Evolutionary conservation across 345 rosid genomes (phyloP).

Genomic region (Dovyalis caffra): DNA sequence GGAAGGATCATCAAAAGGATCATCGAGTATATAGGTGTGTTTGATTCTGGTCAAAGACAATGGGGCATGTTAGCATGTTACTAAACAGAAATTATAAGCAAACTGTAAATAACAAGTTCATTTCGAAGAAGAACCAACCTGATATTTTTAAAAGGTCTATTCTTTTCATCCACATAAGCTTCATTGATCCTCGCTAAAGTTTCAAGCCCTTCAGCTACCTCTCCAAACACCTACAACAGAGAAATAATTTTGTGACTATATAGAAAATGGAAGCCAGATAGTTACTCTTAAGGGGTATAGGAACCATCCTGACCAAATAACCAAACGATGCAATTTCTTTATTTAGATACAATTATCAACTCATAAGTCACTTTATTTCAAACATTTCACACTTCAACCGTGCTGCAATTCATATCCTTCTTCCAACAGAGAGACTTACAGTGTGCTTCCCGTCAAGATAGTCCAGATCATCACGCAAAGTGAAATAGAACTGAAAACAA

Average conservation of each 20-base stretch:
- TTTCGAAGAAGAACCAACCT: constrained; percentile 35
- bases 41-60: constrained; percentile 56
- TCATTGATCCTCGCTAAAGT: constrained; percentile 84
- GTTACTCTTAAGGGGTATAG: background rate
- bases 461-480: constrained; percentile 84
- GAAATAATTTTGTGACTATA: background rate
- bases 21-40: constrained; percentile 74
- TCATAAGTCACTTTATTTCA: no score
- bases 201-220: constrained; percentile 88
- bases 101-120: background rate
- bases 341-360: no score
- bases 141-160: constrained; percentile 76
- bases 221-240: constrained; percentile 75
- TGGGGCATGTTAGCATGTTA: background rate
- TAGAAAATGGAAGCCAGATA: background rate
- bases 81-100: background rate
- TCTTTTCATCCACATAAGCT: constrained; percentile 81
- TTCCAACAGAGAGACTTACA: constrained; percentile 62
- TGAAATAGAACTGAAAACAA: constrained; percentile 71
- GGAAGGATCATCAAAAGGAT: constrained; percentile 89
- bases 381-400: no score
- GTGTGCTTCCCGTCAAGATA: constrained; percentile 98
- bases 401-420: no score
- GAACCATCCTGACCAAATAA: no score
- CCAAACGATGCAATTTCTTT: no score